These are phyloP conservation scores for Pseudocercospora musae DNA, from an alignment of 2,329 filamentous ascomycete species.

Conservation along the genomic window DNA sequence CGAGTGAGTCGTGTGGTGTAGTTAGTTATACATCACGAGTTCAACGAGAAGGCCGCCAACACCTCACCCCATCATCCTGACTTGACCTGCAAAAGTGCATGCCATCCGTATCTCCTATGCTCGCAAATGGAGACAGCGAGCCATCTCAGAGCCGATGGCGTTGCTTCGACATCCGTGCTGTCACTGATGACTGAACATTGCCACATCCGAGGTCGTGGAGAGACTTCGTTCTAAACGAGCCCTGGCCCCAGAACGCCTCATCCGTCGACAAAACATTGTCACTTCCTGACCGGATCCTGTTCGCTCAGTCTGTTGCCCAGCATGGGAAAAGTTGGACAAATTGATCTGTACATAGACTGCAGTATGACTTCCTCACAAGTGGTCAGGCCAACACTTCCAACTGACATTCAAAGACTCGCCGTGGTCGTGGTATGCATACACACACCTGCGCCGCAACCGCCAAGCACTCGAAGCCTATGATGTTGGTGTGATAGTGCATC, in stretches of 20 bases:
- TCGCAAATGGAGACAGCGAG: too few relatives aligned
- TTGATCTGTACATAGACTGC: slow-evolving; percentile 66
- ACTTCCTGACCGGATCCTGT: too few relatives aligned
- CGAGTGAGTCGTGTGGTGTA: not conserved
- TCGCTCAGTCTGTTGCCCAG: not conserved
- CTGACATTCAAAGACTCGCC: slow-evolving; percentile 4
- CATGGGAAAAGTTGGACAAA: slow-evolving; percentile 52
- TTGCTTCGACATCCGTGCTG: too few relatives aligned
- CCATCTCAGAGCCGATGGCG: too few relatives aligned
- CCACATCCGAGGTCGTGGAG: too few relatives aligned
- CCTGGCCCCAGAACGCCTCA: too few relatives aligned
- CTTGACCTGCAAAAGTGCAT: not conserved
- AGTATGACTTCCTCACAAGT: slow-evolving; percentile 44
- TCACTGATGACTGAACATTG: too few relatives aligned
- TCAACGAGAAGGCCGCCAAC: not conserved
- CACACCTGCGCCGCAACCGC: slow-evolving; percentile 16
- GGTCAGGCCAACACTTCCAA: not conserved
- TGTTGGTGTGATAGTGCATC: slow-evolving; percentile 50
- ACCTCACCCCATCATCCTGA: not conserved
- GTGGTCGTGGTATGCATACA: slow-evolving; percentile 16
- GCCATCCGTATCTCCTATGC: too few relatives aligned
- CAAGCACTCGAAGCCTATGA: slow-evolving; percentile 11
- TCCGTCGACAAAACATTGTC: too few relatives aligned
- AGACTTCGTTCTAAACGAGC: too few relatives aligned
- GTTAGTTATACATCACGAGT: not conserved